Conservation (phyloP, 2,329 filamentous ascomycete genomes). For the Salinomyces thailandicus region DNA sequence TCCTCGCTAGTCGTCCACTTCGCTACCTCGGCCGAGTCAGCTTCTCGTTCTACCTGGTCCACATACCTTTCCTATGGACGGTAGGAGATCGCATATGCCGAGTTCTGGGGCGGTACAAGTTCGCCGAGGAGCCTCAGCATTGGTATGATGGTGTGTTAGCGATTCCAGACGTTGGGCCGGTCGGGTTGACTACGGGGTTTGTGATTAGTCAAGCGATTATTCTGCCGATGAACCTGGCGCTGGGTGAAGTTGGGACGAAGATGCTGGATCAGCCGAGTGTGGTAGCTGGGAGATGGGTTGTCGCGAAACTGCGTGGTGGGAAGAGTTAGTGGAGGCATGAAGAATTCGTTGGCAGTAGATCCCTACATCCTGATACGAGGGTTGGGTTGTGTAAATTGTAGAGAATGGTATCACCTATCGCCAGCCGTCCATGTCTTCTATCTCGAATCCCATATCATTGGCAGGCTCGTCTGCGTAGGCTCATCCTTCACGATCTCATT, state of each 20-base stretch:
- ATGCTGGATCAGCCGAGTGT: slow-evolving; percentile 47
- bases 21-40: slow-evolving; percentile 53
- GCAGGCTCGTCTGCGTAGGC: too few species aligned
- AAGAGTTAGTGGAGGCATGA: too few species aligned
- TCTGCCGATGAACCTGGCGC: slow-evolving; percentile 44
- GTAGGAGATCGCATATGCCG: slow-evolving; percentile 46
- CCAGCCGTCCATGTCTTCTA: too few species aligned
- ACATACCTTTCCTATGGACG: slow-evolving; percentile 44
- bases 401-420: too few species aligned
- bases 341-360: too few species aligned
- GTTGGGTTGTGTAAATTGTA: too few species aligned
- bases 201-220: slow-evolving; percentile 46
- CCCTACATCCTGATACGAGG: too few species aligned
- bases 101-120: slow-evolving; percentile 36
- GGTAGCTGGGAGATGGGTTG: slow-evolving; percentile 47
- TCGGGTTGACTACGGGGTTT: slow-evolving; percentile 43
- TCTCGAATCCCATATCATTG: too few species aligned
- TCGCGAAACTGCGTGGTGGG: too few species aligned
- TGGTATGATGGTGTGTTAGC: slow-evolving; percentile 43
- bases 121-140: slow-evolving; percentile 31
- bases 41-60: slow-evolving; percentile 52
- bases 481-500: too few species aligned
- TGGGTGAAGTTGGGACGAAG: slow-evolving; percentile 47
- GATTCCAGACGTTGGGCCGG: slow-evolving; percentile 44
- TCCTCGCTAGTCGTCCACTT: slow-evolving; percentile 41